Evolutionary conservation across 1,284 basidiomycete species (phyloP), one percentile per base, ranked within the genome.

Genomic region (Pascua guehoae): DNA sequence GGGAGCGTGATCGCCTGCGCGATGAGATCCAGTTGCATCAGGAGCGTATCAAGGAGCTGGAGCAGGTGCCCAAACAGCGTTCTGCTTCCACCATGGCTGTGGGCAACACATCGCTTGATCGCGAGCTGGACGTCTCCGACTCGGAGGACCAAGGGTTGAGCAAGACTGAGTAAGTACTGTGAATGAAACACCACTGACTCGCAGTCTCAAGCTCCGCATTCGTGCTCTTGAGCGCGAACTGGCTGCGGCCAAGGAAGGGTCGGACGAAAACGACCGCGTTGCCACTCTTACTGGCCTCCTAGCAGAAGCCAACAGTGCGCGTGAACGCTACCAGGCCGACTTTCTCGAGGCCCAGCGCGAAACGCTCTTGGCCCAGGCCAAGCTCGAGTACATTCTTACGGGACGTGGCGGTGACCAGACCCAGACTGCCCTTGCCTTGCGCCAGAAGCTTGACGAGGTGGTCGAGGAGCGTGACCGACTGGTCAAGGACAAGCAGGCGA

Each of bases 21-120:
- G 92, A 96, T 69, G 87, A 91, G 53, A 80, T 95, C 43, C 89
- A 91, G 64, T 77, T 93, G 8, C 92, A 91, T 68, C 91, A 95
- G 72, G 93, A 97, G 71, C 85, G 91, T n/a, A 84, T 95, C 42
- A 84, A 85, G 47, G 94, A 97, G 76, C 81, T 96, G 24, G 94
- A 97, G 74, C 77, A 91, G 10, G 53, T 43, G 5, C 43, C 48
- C 12, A 58, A 56, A 42, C 44, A 49, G 40, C 36, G 44, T 40
- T 51, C 57, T 38, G 50, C 53, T 44, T 46, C 53, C 24, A 46
- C 49, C 50, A 38, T 41, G 14, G 58, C 65, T n/a, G 24, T 56
- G 1, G 62, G 62, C 5, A 62, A 69, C 12, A 58, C 60, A 12
- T 64, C 66, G 8, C 61, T 73, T 39, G 79, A 80, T 46, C 78